phyloP scores from a whole-genome alignment of 1,284 basidiomycete genomes.

The Flammula alnicola region DNA sequence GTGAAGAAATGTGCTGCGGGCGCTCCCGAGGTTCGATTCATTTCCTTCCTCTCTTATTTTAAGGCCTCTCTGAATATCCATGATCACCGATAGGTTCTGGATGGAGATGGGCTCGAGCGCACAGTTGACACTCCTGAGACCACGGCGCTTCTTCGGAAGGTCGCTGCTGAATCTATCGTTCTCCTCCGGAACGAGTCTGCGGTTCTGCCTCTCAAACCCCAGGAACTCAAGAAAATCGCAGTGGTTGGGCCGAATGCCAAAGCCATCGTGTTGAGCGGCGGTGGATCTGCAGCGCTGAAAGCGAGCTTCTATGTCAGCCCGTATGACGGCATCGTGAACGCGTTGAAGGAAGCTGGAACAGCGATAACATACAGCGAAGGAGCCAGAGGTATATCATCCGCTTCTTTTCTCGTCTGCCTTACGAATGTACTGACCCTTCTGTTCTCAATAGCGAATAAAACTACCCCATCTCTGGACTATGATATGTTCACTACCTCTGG shows the following conservation, averaged over 20 bases:
- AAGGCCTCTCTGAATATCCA: no score
- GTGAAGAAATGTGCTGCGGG: constrained; percentile 66
- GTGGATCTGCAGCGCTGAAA: constrained; percentile 76
- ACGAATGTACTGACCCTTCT: not conserved
- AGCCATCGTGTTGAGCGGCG: constrained; percentile 69
- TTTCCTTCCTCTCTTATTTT: no score
- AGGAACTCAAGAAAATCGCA: constrained; percentile 65
- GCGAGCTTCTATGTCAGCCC: constrained; percentile 74
- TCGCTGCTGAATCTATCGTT: constrained; percentile 72
- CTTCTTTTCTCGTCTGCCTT: not conserved
- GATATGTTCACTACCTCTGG: constrained; percentile 62
- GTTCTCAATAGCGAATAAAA: constrained; percentile 53
- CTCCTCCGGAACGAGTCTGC: constrained; percentile 72
- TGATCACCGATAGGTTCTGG: no score
- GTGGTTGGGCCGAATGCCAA: constrained; percentile 82
- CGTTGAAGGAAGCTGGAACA: constrained; percentile 43
- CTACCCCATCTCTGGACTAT: constrained; percentile 66
- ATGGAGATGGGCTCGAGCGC: constrained; percentile 68
- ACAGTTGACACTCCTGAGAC: constrained; percentile 64
- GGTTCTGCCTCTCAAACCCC: constrained; percentile 62
- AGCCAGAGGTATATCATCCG: constrained; percentile 48
- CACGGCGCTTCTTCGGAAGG: constrained; percentile 61
- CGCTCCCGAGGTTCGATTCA: constrained; percentile 66
- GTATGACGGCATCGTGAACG: constrained; percentile 68
- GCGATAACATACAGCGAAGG: constrained; percentile 70